Evolutionary conservation across 2,329 filamentous ascomycete genomes (phyloP), one percentile per base, ranked within the genome.

Genomic region (Rugonectria rugulosa): DNA sequence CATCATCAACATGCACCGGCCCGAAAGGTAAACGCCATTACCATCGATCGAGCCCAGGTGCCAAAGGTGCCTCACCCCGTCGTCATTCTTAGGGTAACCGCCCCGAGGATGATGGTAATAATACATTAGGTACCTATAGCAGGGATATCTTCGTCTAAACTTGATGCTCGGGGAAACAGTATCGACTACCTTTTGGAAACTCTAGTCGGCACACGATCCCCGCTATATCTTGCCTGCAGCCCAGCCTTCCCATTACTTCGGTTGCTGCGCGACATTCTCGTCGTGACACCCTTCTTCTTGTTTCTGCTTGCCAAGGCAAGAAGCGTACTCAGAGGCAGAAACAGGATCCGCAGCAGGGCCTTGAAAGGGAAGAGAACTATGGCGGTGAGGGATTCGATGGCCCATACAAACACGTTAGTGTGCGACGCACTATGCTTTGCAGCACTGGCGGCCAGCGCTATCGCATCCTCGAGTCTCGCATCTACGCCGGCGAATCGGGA

Each of bases 381-480:
- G 9, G 69, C 65, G 10, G 74, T 63, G 14, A 72, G 56, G 38
- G 68, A 72, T 24, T 78, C 77, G 9, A 74, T 55, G n/a, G 73
- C 36, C 72, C 76, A 77, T 7, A 66, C 61, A 9, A 77, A 51
- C 5, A 79, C 36, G 19, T 72, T 72, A 65, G 72, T 72, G 41
- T 73, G 72, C 5, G 71, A 66, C 15, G 69, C 70, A 56, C 75
- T 78, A 58, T 77, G 77, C 68, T 79, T 82, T 9, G 87, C 87
- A 1, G 90, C 90, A 0, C 89, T 89, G 0, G 90, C 89, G 3
- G 91, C 91, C n/a, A 97, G 78, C 1, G 90, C 85, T 40, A 96
- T 82, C 4, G 91, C 88, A 66, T 97, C 92, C 58, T 88, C 85
- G 12, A 96, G 73, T 29, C 89, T 82, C 1, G 80, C 78, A 61